Percentiles rank a stretch among this genome's conserved stretches.
Evolutionary conservation across 306 rosid species (phyloP).

Genomic region (Cotoneaster glaucophyllus): DNA sequence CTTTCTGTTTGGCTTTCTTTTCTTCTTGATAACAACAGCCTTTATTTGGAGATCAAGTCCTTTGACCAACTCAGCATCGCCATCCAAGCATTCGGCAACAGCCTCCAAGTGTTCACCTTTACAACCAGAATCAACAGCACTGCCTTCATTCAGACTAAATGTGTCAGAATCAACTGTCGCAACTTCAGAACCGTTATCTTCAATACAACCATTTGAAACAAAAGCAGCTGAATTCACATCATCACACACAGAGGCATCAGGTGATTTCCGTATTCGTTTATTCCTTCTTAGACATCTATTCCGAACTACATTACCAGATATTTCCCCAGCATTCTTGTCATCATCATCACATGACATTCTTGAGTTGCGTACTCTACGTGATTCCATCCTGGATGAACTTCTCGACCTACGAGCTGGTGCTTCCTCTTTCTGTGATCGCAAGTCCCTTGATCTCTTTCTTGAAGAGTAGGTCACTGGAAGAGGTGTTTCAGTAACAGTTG

Average conservation of each 20-base stretch:
- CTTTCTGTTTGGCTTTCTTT: conserved; percentile 80
- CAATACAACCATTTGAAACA: conserved; percentile 57
- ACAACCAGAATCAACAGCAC: conserved; percentile 63
- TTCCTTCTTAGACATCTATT: conserved; percentile 42
- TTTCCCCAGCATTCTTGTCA: conserved; percentile 26
- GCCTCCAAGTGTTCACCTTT: conserved; percentile 50
- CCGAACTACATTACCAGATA: conserved; percentile 31
- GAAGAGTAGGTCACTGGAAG: conserved; percentile 42
- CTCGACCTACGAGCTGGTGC: conserved; percentile 51
- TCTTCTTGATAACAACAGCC: conserved; percentile 60
- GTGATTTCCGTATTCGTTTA: conserved; percentile 47
- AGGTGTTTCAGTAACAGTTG: conserved; percentile 33
- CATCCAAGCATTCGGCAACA: conserved; percentile 45
- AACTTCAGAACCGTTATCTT: conserved; percentile 65
- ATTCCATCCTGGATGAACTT: conserved; percentile 52
- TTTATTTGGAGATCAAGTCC: conserved; percentile 59
- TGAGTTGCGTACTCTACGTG: conserved; percentile 32
- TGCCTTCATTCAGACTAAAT: conserved; percentile 63
- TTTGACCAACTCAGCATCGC: conserved; percentile 51
- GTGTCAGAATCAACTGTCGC: conserved; percentile 66
- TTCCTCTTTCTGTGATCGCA: conserved; percentile 29
- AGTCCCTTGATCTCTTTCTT: conserved; percentile 54
- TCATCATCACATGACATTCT: conserved; percentile 30
- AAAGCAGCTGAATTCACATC: conserved; percentile 51
- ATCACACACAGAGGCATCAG: conserved; percentile 51